These are phyloP conservation scores for Moniliella sp. DNA, from an alignment of 1,284 basidiomycete species.

Conservation along the genomic window DNA sequence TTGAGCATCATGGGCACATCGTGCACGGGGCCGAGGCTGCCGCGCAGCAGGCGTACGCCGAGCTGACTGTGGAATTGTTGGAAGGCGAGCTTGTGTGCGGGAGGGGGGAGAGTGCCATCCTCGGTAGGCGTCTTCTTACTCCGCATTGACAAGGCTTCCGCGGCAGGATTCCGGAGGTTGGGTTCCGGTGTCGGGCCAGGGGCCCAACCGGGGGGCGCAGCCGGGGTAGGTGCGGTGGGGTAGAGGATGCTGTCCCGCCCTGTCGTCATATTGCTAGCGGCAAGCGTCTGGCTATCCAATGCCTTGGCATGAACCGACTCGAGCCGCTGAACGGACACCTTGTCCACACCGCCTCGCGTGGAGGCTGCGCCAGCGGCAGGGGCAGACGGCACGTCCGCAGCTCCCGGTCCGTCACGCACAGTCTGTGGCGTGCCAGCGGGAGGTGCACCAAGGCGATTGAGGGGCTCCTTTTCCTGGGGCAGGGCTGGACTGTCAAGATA, in stretches of 20 bases:
- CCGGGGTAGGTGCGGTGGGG: slow-evolving; percentile 23
- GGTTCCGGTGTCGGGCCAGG: too few relatives aligned
- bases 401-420: slow-evolving; percentile 5
- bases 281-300: background rate
- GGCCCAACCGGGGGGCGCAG: too few relatives aligned
- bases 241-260: slow-evolving; percentile 31
- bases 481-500: too few relatives aligned
- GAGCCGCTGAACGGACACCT: slow-evolving; percentile 10
- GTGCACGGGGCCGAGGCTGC: slow-evolving; percentile 67
- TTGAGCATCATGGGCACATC: slow-evolving; percentile 61
- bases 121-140: slow-evolving; percentile 18
- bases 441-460: slow-evolving; percentile 23
- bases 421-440: slow-evolving; percentile 7
- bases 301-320: slow-evolving; percentile 11
- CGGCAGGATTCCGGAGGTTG: too few relatives aligned
- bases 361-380: slow-evolving; percentile 4
- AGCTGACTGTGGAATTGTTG: slow-evolving; percentile 33
- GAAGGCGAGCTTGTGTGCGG: slow-evolving; percentile 30
- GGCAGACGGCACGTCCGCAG: too few relatives aligned
- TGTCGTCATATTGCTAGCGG: slow-evolving; percentile 9
- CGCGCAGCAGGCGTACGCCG: slow-evolving; percentile 75
- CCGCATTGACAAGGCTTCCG: too few relatives aligned
- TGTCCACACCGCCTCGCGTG: slow-evolving; percentile 5
- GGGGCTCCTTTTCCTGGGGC: slow-evolving; percentile 23
- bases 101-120: slow-evolving; percentile 7